Evolutionary conservation across 2,329 filamentous ascomycete species (phyloP), one percentile per base, ranked within the genome.

Genomic region (Talaromyces sp.): DNA sequence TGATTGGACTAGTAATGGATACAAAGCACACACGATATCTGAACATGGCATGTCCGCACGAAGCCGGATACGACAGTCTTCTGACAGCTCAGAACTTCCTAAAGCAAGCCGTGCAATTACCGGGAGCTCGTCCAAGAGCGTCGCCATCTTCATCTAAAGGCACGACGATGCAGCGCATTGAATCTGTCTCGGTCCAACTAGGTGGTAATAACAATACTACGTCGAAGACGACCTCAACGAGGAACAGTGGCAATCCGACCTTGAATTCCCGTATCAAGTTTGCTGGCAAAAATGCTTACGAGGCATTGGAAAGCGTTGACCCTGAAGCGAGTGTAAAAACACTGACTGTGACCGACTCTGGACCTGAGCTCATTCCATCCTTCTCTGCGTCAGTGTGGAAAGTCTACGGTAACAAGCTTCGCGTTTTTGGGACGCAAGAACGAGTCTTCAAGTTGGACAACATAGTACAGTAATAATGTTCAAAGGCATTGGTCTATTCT

Each of bases 11-110:
- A 76, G 76, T 58, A 5, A 65, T 77, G 57, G 71, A 77, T 39
- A 48, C 67, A 2, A 58, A 68, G 11, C 69, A 76, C 63, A 63
- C 61, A 1, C 76, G 74, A 62, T 78, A 78, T 50, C 42, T 65
- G 8, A 62, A 44, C 21, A 59, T 63, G 8, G 68, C 67, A 5
- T 65, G 67, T 23, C 63, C 66, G 12, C 86, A 88, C 63, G 86
- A 88, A 73, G 86, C 86, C 16, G 86, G 86, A 7, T 88, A 84
- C 66, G 86, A 88, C 70, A 86, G 84, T 71, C 79, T 84, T 64
- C 75, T 87, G 23, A 86, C 86, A 0, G 86, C 85, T 2, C 81
- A 82, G 61, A 77, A 86, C 28, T 83, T 86, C 66, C 78, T 87
- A 58, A 80, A 81, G 60, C 75, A 88, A 3, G 81, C 83, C 8